Percentiles rank a stretch among this genome's conserved stretches.
Conservation (phyloP, 2,329 filamentous ascomycete genomes). For the Fusarium cyanostomum region DNA sequence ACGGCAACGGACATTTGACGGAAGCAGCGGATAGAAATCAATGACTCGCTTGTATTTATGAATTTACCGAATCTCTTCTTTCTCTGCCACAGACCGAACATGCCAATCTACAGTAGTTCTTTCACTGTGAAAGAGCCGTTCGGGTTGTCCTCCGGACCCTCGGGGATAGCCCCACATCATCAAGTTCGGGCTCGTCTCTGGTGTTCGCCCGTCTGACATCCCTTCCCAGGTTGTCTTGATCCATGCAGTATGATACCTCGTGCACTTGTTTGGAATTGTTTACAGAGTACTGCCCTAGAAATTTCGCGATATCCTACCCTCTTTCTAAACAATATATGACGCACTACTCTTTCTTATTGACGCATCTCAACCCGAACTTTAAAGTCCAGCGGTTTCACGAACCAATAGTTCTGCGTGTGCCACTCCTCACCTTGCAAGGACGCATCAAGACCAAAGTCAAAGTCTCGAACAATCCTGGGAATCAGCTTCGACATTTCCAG, state of each 20-base stretch:
- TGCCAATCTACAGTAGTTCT: no score
- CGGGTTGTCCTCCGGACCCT: neutral
- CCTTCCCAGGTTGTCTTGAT: neutral
- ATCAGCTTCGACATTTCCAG: conserved; percentile 41
- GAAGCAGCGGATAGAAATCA: neutral
- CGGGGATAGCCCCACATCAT: conserved; percentile 3
- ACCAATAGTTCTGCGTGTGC: conserved; percentile 30
- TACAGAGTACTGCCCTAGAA: no score
- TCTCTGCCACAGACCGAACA: neutral
- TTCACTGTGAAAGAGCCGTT: neutral
- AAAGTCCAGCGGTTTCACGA: conserved; percentile 32
- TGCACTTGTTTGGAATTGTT: neutral
- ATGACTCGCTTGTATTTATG: neutral
- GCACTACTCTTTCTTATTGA: neutral
- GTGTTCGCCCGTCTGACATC: neutral
- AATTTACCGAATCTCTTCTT: neutral
- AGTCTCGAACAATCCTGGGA: conserved; percentile 32
- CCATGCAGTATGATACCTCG: neutral
- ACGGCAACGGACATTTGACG: conserved; percentile 15
- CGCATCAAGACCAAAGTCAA: conserved; percentile 27
- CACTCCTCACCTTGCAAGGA: neutral
- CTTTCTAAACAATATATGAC: neutral
- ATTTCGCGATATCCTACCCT: no score
- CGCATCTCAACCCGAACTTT: conserved; percentile 1
- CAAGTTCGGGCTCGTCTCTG: neutral